A percentile compares a stretch with the other conserved stretches of the same genome.
phyloP scores from a whole-genome alignment of 495 filamentous ascomycete genomes.

The Pyrenula massariospora region DNA sequence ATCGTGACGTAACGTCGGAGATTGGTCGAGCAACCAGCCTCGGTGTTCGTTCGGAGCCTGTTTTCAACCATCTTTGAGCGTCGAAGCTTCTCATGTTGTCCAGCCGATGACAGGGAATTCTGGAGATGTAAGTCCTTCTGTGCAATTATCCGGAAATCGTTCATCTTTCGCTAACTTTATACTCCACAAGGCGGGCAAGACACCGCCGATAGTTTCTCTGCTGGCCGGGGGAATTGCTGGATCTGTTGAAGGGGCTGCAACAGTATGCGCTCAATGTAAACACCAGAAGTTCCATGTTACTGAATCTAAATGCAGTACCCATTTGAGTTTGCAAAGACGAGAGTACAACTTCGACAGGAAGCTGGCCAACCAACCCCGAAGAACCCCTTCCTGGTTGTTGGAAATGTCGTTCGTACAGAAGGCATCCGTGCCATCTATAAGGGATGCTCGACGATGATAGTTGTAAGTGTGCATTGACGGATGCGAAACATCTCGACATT shows the following conservation, averaged over 20 bases:
- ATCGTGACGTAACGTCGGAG: no score
- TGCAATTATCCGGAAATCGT: background rate
- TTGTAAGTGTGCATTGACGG: conserved; percentile 21
- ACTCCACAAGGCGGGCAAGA: background rate
- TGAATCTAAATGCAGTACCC: conserved; percentile 34
- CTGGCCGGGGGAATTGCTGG: conserved; percentile 43
- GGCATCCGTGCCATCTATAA: conserved; percentile 49
- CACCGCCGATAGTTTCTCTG: conserved; percentile 31
- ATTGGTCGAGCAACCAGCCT: no score
- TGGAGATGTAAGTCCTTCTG: background rate
- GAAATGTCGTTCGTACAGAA: conserved; percentile 36
- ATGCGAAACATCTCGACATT: conserved; percentile 1
- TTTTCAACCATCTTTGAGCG: no score
- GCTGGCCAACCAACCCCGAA: conserved; percentile 22
- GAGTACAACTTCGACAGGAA: conserved; percentile 43
- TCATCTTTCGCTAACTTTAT: background rate
- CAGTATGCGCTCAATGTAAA: conserved; percentile 15
- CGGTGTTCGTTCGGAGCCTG: no score
- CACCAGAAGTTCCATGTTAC: background rate
- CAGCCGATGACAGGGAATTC: background rate
- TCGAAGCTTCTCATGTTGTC: background rate
- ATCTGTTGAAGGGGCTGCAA: conserved; percentile 39
- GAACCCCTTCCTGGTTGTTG: conserved; percentile 44
- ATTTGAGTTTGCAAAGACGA: conserved; percentile 59
- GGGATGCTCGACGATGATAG: conserved; percentile 48